phyloP scores from a whole-genome alignment of 192 early-diverging fungal genomes.

The Podila verticillata region DNA sequence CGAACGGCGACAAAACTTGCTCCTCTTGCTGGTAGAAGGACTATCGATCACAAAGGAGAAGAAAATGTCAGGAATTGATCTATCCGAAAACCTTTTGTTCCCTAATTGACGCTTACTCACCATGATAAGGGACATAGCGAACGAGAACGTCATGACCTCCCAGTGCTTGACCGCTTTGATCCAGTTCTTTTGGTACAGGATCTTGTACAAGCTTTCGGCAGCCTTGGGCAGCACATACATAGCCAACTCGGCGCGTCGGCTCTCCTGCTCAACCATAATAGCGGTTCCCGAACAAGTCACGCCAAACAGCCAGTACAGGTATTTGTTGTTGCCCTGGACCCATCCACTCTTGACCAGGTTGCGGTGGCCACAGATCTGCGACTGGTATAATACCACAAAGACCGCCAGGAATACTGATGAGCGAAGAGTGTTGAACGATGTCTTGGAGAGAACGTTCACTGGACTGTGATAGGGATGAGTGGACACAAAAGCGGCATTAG shows the following conservation, averaged over 20 bases:
- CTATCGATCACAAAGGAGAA: conserved; percentile 26
- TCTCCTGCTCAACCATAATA: conserved; percentile 79
- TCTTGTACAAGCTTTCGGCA: conserved; percentile 69
- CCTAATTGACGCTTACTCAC: conserved; percentile 39
- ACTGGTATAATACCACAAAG: conserved; percentile 73
- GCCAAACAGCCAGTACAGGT: conserved; percentile 72
- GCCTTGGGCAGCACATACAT: conserved; percentile 86
- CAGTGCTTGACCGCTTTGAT: conserved; percentile 67
- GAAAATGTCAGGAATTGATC: neutral
- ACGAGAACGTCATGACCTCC: conserved; percentile 69
- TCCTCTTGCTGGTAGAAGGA: conserved; percentile 70
- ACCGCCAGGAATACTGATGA: conserved; percentile 72
- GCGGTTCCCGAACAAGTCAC: conserved; percentile 60
- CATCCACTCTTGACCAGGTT: conserved; percentile 56
- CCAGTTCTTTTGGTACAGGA: conserved; percentile 67
- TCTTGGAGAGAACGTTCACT: conserved; percentile 53
- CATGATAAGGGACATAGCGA: conserved; percentile 78
- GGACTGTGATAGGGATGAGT: conserved; percentile 56
- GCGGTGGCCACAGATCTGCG: conserved; percentile 74
- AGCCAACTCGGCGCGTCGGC: conserved; percentile 72
- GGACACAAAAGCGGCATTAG: neutral
- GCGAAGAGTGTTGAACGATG: conserved; percentile 62
- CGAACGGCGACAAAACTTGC: conserved; percentile 62
- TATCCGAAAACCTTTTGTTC: neutral
- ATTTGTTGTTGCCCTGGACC: conserved; percentile 61